These are phyloP conservation scores for Mycena chlorophos DNA, from an alignment of 768 basidiomycete species.

Conservation along the genomic window DNA sequence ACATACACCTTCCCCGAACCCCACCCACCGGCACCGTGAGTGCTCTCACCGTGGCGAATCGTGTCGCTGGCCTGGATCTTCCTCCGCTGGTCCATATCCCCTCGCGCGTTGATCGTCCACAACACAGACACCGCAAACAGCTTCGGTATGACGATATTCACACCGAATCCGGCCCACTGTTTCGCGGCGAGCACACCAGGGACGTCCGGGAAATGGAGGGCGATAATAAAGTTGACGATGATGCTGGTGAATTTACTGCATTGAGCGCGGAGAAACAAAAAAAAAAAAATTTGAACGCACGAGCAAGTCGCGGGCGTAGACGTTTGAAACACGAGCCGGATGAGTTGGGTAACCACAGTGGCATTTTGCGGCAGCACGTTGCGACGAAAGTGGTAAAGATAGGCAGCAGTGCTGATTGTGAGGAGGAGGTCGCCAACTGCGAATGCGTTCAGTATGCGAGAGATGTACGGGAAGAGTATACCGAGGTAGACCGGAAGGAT, in stretches of 20 bases:
- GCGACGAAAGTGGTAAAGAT: neutral
- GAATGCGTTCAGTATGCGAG: neutral
- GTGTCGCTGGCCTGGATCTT: too few relatives aligned
- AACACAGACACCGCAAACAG: neutral
- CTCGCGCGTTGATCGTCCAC: neutral
- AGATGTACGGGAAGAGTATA: neutral
- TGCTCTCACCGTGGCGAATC: too few relatives aligned
- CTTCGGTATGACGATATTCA: neutral
- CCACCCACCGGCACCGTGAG: too few relatives aligned
- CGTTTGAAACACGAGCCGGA: neutral
- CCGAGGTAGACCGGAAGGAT: neutral
- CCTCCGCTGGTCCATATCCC: too few relatives aligned
- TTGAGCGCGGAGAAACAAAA: neutral
- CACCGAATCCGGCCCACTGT: neutral
- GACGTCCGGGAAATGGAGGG: neutral
- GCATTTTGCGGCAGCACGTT: neutral
- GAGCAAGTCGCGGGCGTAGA: neutral
- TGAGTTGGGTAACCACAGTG: neutral
- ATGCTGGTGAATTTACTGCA: neutral
- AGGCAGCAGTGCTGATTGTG: neutral
- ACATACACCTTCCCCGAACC: too few relatives aligned
- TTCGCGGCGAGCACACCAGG: neutral
- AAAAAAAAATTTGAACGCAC: neutral
- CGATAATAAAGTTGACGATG: neutral
- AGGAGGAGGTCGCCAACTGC: neutral